These are phyloP conservation scores for Pythium myriotylum DNA, from an alignment of 352 stramenopile species.

Conservation along the genomic window DNA sequence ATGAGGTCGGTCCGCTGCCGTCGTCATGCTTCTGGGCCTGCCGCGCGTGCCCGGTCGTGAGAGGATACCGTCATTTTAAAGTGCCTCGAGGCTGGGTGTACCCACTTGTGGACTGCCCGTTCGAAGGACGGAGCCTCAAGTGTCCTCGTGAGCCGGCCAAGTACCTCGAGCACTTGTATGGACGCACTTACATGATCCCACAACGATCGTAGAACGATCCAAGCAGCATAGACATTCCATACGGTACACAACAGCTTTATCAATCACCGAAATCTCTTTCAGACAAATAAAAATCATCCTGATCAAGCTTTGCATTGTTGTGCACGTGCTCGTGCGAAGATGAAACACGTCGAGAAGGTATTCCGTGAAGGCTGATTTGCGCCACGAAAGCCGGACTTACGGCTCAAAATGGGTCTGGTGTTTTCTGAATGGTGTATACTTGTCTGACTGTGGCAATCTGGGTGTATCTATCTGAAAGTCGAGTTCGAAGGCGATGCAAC, in stretches of 20 bases:
- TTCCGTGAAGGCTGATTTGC: too few relatives aligned
- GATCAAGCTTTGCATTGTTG: too few relatives aligned
- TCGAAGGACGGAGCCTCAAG: slow-evolving; percentile 26
- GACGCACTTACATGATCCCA: slow-evolving; percentile 1
- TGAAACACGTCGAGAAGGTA: too few relatives aligned
- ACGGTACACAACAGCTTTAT: too few relatives aligned
- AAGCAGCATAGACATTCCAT: neutral
- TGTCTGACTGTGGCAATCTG: slow-evolving; percentile 2
- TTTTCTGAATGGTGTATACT: slow-evolving; percentile 27
- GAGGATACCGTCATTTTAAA: slow-evolving; percentile 15
- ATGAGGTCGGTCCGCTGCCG: slow-evolving; percentile 23
- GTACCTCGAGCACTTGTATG: slow-evolving; percentile 32
- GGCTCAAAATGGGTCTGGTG: slow-evolving; percentile 22
- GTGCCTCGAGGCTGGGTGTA: slow-evolving; percentile 34
- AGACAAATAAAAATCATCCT: too few relatives aligned
- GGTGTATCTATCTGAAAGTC: slow-evolving; percentile 17
- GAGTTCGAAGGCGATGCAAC: slow-evolving; percentile 10
- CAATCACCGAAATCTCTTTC: too few relatives aligned
- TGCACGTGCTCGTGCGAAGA: too few relatives aligned
- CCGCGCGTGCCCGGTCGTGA: neutral
- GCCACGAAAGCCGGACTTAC: too few relatives aligned
- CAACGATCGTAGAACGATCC: neutral
- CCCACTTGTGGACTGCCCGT: slow-evolving; percentile 28
- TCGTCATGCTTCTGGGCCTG: slow-evolving; percentile 23
- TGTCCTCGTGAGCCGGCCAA: slow-evolving; percentile 27